These are phyloP conservation scores for Tetrapyrgos nigripes DNA, from an alignment of 1,284 basidiomycete species.

Conservation along the genomic window DNA sequence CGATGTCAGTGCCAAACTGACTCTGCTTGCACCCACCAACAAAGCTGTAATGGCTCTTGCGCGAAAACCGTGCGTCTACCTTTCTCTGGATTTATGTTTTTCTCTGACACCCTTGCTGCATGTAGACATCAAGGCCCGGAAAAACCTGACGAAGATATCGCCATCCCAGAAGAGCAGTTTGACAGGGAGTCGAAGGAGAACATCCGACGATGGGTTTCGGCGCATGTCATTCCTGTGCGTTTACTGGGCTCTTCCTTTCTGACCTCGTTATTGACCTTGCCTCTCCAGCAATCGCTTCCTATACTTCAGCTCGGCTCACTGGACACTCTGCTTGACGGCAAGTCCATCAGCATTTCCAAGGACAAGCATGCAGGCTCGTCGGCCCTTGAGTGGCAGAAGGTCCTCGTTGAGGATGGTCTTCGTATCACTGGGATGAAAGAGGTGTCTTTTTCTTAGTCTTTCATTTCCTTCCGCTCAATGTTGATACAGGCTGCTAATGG, in stretches of 20 bases:
- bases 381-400: constrained; percentile 60
- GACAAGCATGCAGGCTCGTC: constrained; percentile 40
- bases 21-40: constrained; percentile 78
- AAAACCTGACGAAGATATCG: constrained; percentile 43
- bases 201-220: constrained; percentile 74
- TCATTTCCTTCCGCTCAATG: constrained; percentile 6
- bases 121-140: constrained; percentile 59
- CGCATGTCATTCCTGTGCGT: constrained; percentile 73
- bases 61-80: constrained; percentile 69
- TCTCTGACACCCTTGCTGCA: background rate
- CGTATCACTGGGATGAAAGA: constrained; percentile 62
- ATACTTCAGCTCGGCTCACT: constrained; percentile 43
- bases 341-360: constrained; percentile 56
- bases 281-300: constrained; percentile 48
- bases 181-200: constrained; percentile 64
- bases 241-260: background rate
- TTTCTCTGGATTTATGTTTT: background rate
- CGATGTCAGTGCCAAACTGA: constrained; percentile 44
- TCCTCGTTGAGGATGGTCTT: constrained; percentile 58
- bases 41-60: constrained; percentile 80
- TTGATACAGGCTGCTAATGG: constrained; percentile 67
- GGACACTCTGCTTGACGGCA: constrained; percentile 60
- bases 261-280: background rate
- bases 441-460: constrained; percentile 39
- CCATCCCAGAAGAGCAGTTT: constrained; percentile 68